These are phyloP conservation scores for Pseudocercospora fuligena DNA, from an alignment of 2,329 filamentous ascomycete species.

Conservation along the genomic window DNA sequence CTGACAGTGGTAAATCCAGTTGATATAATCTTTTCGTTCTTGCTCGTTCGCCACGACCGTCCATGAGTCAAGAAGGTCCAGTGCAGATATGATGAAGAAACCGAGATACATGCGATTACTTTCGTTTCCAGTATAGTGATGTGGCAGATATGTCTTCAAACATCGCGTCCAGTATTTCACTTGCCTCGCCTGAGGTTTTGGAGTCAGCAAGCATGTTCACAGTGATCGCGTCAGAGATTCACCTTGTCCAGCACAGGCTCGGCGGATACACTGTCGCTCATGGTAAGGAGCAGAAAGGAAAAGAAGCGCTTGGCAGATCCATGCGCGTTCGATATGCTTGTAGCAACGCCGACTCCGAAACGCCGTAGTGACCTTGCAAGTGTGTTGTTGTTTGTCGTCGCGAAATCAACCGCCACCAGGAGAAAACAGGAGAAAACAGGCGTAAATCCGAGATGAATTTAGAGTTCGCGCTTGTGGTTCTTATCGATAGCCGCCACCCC, in stretches of 20 bases:
- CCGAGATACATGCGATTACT: constrained; percentile 87
- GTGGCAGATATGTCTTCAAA: constrained; percentile 77
- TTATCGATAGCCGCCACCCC: constrained; percentile 1
- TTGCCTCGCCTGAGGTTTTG: constrained; percentile 55
- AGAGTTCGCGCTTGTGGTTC: not conserved
- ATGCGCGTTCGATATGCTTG: not conserved
- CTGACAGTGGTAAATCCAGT: constrained; percentile 87
- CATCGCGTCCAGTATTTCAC: constrained; percentile 93
- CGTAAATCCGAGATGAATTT: not conserved
- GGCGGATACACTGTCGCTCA: constrained; percentile 16
- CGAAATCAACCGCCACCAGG: not conserved
- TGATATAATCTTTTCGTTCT: constrained; percentile 62
- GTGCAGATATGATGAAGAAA: constrained; percentile 84
- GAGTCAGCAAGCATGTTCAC: constrained; percentile 7
- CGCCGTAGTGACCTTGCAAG: not conserved
- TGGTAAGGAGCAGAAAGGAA: not conserved
- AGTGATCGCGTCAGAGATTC: constrained; percentile 7
- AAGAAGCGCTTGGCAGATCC: not conserved
- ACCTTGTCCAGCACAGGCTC: constrained; percentile 26
- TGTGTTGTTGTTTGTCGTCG: not conserved
- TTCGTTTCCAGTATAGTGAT: constrained; percentile 84
- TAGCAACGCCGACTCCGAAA: not conserved
- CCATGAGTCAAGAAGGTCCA: constrained; percentile 76
- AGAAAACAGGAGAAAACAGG: not conserved
- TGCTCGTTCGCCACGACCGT: constrained; percentile 57